Percentiles rank a stretch among this genome's conserved stretches.
These are phyloP conservation scores for Scutellaria baicalensis DNA, from an alignment of 257 asterid genomes.

Conservation along the genomic window DNA sequence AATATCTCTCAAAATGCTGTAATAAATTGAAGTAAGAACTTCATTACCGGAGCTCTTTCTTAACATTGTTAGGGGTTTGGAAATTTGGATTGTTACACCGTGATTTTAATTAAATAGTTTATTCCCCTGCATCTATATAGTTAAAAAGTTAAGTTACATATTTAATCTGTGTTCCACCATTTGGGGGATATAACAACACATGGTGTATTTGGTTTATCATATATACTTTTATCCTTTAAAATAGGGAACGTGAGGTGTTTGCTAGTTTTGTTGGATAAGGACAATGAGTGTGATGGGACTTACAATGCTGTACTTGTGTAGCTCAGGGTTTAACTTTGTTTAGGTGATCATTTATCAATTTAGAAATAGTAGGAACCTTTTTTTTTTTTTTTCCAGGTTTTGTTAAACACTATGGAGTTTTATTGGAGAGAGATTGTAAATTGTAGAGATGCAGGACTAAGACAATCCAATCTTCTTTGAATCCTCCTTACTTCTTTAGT, in stretches of 20 bases:
- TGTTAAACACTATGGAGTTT: neutral
- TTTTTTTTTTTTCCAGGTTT: neutral
- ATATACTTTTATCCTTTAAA: no score
- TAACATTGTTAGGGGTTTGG: neutral
- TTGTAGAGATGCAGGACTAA: neutral
- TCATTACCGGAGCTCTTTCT: neutral
- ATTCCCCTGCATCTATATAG: no score
- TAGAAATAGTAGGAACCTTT: neutral
- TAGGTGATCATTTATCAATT: neutral
- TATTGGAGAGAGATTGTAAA: neutral
- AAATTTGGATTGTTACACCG: neutral
- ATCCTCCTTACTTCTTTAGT: conserved; percentile 1
- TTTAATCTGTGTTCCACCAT: no score
- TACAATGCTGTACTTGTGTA: no score
- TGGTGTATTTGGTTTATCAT: no score
- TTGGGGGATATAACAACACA: no score
- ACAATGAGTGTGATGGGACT: no score
- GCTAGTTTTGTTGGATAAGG: no score
- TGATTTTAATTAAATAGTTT: neutral
- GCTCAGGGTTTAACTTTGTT: no score
- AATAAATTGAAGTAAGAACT: neutral
- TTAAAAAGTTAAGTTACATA: no score
- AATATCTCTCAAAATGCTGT: neutral
- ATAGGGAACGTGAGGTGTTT: no score
- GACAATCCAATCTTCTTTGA: neutral